Base-by-base conservation (phyloP, 2,329 filamentous ascomycete genomes). In the Chaetomium sp. region DNA sequence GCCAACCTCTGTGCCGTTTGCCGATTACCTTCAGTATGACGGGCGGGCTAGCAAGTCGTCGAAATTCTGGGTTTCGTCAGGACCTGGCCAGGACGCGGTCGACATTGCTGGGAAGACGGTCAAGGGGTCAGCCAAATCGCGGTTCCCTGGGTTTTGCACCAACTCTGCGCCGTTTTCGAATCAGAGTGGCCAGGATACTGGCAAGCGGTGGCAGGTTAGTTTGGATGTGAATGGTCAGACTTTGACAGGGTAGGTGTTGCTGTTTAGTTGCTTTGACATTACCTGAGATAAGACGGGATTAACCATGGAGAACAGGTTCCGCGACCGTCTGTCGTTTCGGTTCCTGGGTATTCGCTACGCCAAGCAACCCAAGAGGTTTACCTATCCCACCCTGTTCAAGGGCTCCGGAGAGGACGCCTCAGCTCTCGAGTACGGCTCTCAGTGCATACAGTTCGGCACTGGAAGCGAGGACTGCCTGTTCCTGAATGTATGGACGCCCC, bases 341-440 rank as follows among this genome's bases (percentile, higher is more conserved):
- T 80, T 80, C 60, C 67, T 77, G 14, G 77, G 77, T 12, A 65
- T 80, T 37, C 71, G 74, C 52, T 79, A 78, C 57, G 76, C 74
- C 3, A 60, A 70, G 0, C 68, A 72, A 52, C 75, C 76, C 1
- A 62, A 70, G 52, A 68, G 76, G 14, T 79, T 78, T 62, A 70
- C 70, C 0, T 74, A 79, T 58, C 71, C 76, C 0, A 65, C 63
- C 12, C 66, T 67, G 1, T 76, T 77, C 56, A 59, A 66, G 27
- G 71, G 69, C 0, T 63, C 64, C 4, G 70, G 67, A 1, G 60
- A 61, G 9, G 63, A 66, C 6, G 66, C 67, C 12, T 65, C 69
- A n/a, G 73, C 72, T 1, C 65, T 71, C 6, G 53, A 63, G 6
- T 72, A 68, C 48, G 73, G 73, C 1, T 67, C 69, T 3, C 61